phyloP scores from a whole-genome alignment of 1,284 basidiomycete genomes.

The Irpex sp. region DNA sequence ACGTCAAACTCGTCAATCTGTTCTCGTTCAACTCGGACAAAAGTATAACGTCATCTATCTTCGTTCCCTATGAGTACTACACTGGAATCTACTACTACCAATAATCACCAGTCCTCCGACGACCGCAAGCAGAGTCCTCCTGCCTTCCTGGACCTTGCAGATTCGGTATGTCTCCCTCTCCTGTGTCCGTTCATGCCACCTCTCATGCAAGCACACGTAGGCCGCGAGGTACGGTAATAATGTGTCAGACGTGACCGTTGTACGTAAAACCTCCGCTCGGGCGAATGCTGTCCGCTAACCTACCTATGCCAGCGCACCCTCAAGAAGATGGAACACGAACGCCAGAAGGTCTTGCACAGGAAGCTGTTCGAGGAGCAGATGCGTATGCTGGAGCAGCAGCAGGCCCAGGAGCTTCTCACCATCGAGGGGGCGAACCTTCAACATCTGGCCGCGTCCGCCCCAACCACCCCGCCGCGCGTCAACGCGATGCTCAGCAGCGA shows the following conservation, averaged over 20 bases:
- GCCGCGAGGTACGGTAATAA: constrained; percentile 79
- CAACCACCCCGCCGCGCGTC: constrained; percentile 78
- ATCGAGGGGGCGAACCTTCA: constrained; percentile 54
- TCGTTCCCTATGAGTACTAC: constrained; percentile 63
- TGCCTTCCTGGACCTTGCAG: constrained; percentile 85
- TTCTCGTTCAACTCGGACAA: constrained; percentile 56
- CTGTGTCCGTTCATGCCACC: constrained; percentile 10
- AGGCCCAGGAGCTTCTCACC: constrained; percentile 77
- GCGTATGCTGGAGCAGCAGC: constrained; percentile 87
- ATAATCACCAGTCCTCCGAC: constrained; percentile 61
- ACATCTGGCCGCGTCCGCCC: constrained; percentile 76
- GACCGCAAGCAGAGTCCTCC: constrained; percentile 81
- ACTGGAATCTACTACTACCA: constrained; percentile 66
- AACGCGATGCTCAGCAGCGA: constrained; percentile 55
- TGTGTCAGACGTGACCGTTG: constrained; percentile 76
- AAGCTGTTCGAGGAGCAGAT: constrained; percentile 93
- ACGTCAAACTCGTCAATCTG: constrained; percentile 44
- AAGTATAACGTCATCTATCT: constrained; percentile 41
- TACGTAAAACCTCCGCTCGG: constrained; percentile 37
- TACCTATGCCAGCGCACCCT: constrained; percentile 66
- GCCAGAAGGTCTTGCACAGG: constrained; percentile 80
- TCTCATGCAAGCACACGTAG: constrained; percentile 33
- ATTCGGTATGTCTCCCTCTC: constrained; percentile 60
- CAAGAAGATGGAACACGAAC: constrained; percentile 88
- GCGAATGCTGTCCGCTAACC: neutral